These are phyloP conservation scores for Durio zibethinus DNA, from an alignment of 345 rosid genomes.

Conservation along the genomic window DNA sequence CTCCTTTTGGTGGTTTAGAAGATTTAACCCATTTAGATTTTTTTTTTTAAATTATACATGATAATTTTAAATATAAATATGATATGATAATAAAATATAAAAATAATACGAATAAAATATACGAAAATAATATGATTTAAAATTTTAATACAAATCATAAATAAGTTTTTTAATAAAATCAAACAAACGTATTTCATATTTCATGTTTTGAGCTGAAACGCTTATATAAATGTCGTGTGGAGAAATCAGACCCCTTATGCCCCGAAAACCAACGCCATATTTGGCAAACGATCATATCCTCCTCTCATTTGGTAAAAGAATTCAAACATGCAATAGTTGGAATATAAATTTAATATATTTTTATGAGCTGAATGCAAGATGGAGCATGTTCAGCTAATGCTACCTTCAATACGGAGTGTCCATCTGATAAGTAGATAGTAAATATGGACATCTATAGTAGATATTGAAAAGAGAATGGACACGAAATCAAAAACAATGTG, in stretches of 20 bases:
- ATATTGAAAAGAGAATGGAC: slow-evolving; percentile 14
- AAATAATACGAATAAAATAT: no score
- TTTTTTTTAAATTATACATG: no score
- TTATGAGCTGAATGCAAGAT: slow-evolving; percentile 9
- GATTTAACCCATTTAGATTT: no score
- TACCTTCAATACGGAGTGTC: slow-evolving; percentile 13
- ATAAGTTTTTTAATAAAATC: no score
- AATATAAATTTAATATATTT: slow-evolving; percentile 13
- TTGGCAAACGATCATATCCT: neutral
- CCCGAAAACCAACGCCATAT: neutral
- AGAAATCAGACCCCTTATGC: neutral
- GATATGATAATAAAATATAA: no score
- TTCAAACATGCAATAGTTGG: neutral
- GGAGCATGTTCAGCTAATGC: slow-evolving; percentile 12
- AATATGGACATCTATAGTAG: slow-evolving; percentile 19
- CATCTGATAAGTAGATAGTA: slow-evolving; percentile 6
- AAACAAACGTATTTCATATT: no score
- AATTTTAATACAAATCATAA: no score
- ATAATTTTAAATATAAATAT: no score
- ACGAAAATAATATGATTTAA: no score
- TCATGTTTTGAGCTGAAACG: no score
- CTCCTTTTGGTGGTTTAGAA: no score
- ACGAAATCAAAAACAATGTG: neutral
- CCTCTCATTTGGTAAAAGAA: neutral
- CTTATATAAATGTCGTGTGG: no score